Percentiles rank a stretch among this genome's conserved stretches.
Evolutionary conservation across 805 yeast species (phyloP).

Genomic region (Gaillardinia entomophila): DNA sequence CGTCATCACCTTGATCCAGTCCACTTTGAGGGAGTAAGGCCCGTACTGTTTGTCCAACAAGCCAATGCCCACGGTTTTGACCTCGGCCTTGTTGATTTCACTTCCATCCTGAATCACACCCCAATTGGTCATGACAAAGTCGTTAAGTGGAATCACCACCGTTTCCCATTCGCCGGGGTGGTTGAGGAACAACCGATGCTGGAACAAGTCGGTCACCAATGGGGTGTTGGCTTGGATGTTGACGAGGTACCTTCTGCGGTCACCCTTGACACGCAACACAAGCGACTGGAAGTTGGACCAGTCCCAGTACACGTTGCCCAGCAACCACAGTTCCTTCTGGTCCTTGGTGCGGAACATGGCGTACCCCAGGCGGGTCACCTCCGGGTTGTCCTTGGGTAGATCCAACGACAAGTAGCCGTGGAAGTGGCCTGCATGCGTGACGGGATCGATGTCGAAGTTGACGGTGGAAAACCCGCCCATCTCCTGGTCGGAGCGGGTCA

Average conservation of each 20-base stretch:
- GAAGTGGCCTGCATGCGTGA: conserved; percentile 28
- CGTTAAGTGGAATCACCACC: conserved; percentile 68
- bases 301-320: conserved; percentile 56
- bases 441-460: conserved; percentile 37
- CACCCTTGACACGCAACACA: conserved; percentile 67
- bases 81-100: conserved; percentile 54
- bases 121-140: conserved; percentile 78
- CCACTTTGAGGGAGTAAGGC: conserved; percentile 12
- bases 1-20: conserved; percentile 48
- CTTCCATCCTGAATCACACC: conserved; percentile 54
- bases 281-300: conserved; percentile 59
- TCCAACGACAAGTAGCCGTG: conserved; percentile 56
- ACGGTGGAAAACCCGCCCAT: conserved; percentile 77
- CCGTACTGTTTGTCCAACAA: conserved; percentile 28
- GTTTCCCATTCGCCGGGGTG: conserved; percentile 80
- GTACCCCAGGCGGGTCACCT: conserved; percentile 44
- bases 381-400: conserved; percentile 38
- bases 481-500: conserved; percentile 67
- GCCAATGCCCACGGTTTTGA: conserved; percentile 74
- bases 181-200: conserved; percentile 69
- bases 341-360: conserved; percentile 83
- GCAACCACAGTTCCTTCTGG: conserved; percentile 31
- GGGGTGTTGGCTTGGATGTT: conserved; percentile 81
- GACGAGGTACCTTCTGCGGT: conserved; percentile 66
- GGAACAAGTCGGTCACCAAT: conserved; percentile 71